Evolutionary conservation across 768 basidiomycete species (phyloP).

Genomic region (Termitomyces bulborhizus): DNA sequence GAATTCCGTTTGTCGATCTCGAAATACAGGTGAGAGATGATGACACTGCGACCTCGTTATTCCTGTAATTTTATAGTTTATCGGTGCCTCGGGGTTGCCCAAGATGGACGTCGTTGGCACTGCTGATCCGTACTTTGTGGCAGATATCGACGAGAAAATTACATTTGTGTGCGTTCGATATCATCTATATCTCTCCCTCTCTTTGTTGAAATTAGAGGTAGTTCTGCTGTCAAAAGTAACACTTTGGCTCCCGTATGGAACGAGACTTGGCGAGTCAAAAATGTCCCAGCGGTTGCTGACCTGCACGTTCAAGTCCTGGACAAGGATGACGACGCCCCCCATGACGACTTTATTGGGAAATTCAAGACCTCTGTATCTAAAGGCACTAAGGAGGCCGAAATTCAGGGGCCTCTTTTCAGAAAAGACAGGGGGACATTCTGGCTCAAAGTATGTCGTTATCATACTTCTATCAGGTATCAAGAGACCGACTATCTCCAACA

Average conservation of each 20-base stretch:
- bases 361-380: conserved; percentile 46
- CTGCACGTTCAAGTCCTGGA: conserved; percentile 60
- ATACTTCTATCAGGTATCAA: background rate
- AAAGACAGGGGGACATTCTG: conserved; percentile 57
- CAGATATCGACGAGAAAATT: conserved; percentile 57
- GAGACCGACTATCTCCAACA: conserved; percentile 16
- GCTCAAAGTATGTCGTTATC: conserved; percentile 45
- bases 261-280: conserved; percentile 66
- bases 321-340: conserved; percentile 53
- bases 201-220: conserved; percentile 17
- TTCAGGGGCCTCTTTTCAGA: conserved; percentile 46
- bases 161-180: conserved; percentile 50
- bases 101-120: conserved; percentile 61
- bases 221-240: conserved; percentile 57
- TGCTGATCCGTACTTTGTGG: conserved; percentile 70
- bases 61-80: conserved; percentile 38
- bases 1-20: conserved; percentile 49
- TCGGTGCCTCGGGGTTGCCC: conserved; percentile 63
- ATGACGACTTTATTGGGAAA: conserved; percentile 62
- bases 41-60: too few relatives aligned
- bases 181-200: background rate
- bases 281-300: conserved; percentile 59
- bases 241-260: conserved; percentile 69
- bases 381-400: conserved; percentile 61
- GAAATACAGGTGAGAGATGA: conserved; percentile 39